phyloP scores from a whole-genome alignment of 352 stramenopile genomes.

The Pythium biforme region DNA sequence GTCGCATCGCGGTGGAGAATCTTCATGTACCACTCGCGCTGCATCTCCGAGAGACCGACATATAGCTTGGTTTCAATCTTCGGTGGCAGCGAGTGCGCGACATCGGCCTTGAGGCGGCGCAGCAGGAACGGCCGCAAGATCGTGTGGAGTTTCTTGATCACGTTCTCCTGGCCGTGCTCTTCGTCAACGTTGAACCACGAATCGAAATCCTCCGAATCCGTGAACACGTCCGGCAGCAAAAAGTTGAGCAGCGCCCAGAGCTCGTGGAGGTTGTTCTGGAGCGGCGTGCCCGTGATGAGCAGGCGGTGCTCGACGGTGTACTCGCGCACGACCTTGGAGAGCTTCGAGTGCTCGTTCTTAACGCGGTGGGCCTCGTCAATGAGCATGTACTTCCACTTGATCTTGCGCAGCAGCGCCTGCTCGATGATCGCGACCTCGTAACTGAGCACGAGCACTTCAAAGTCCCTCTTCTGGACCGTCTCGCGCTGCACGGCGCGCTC shows the following conservation, averaged over 20 bases:
- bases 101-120: conserved; percentile 97
- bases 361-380: conserved; percentile 99
- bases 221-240: conserved; percentile 93
- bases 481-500: conserved; percentile 92
- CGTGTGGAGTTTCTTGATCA: conserved; percentile 97
- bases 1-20: conserved; percentile 95
- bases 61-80: conserved; percentile 99
- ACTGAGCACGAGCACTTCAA: conserved; percentile 92
- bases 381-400: conserved; percentile 96
- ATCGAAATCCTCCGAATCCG: conserved; percentile 97
- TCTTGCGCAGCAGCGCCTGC: conserved; percentile 89
- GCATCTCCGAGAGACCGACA: conserved; percentile 96
- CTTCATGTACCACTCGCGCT: conserved; percentile 98
- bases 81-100: conserved; percentile 95
- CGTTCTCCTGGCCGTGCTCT: conserved; percentile 94
- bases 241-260: conserved; percentile 99
- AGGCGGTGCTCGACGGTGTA: conserved; percentile 95
- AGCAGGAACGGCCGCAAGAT: conserved; percentile 98
- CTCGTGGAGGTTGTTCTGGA: conserved; percentile 99
- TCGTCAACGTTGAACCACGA: conserved; percentile 99
- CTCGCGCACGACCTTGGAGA: conserved; percentile 81
- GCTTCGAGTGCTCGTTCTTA: conserved; percentile 96
- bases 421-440: conserved; percentile 97
- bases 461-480: conserved; percentile 77
- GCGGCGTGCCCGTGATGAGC: conserved; percentile 96